Evolutionary conservation across 2,329 filamentous ascomycete species (phyloP), one percentile per base, ranked within the genome.

Genomic region (Thielaviopsis punctulata): DNA sequence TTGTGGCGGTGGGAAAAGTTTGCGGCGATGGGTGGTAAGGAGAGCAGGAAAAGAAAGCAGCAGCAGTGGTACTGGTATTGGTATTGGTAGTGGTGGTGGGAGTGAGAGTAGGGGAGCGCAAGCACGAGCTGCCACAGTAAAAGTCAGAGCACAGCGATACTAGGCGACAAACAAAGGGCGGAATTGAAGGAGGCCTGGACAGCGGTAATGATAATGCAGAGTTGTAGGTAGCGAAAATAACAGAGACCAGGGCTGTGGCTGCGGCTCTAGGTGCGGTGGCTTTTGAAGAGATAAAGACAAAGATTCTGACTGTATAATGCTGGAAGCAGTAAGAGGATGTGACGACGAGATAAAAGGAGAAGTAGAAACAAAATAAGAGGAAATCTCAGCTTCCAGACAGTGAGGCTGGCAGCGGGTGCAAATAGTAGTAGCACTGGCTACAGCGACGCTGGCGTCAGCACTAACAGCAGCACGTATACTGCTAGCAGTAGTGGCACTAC

Each of bases 181-280:
- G 52, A 54, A 54, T 48, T 30, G 24, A 13, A 41, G 24, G 43
- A 43, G 48, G n/a, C 48, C 48, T 41, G 45, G 23, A 48, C 48
- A 54, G 22, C 52, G 13, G 10, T 48, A 25, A 4, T 30, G 27
- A 18, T 22, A 8, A 15, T 36, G 41, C 25, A 45, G 39, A 23
- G 45, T 23, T 18, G 41, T n/a, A 19, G 52, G 43, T 24, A 51
- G 52, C 48, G 52, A 50, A 30, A 50, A 51, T 12, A 51, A 44
- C 13, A 48, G n/a, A 30, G 39, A 51, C 41, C 52, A 53, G 43
- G 43, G 27, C 22, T 22, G 61, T 57, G 50, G 64, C 60, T 45
- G 64, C 67, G 51, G 65, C 65, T 56, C 67, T 65, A 24, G 60
- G 48, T 52, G 25, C 57, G 51, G 15, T 23, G 41, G 41, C 41